Percentiles rank a stretch among this genome's conserved stretches.
These are phyloP conservation scores for Panaeolus cyanescens DNA, from an alignment of 768 basidiomycete species.

Conservation along the genomic window DNA sequence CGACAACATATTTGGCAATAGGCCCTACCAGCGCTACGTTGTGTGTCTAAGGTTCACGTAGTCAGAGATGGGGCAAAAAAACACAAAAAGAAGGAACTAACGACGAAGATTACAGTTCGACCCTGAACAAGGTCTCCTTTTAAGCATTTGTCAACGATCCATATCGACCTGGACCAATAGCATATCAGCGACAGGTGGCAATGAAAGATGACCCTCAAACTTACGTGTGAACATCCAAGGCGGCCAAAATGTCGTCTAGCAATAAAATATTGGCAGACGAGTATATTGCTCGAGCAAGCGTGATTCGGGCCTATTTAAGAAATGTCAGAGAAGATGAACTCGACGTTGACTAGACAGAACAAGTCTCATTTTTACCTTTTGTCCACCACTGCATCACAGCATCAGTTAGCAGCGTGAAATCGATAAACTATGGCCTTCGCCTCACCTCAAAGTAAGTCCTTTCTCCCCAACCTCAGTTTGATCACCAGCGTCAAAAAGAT, in stretches of 20 bases:
- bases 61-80: background rate
- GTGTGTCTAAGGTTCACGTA: slow-evolving; percentile 32
- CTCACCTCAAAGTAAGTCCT: slow-evolving; percentile 47
- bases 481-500: slow-evolving; percentile 62
- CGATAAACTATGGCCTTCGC: background rate
- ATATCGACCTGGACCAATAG: slow-evolving; percentile 8
- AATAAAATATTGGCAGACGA: slow-evolving; percentile 61
- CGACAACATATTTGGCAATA: slow-evolving; percentile 56
- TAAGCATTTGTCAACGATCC: slow-evolving; percentile 70
- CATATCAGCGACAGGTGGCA: background rate
- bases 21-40: slow-evolving; percentile 50
- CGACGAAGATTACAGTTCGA: slow-evolving; percentile 81
- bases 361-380: slow-evolving; percentile 24
- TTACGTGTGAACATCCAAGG: slow-evolving; percentile 46
- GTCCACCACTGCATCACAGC: slow-evolving; percentile 32
- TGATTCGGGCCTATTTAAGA: slow-evolving; percentile 43
- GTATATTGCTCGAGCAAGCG: slow-evolving; percentile 47
- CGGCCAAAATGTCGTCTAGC: slow-evolving; percentile 73
- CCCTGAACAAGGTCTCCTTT: slow-evolving; percentile 71
- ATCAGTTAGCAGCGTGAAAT: background rate
- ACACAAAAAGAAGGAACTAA: slow-evolving; percentile 22
- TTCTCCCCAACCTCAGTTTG: slow-evolving; percentile 67
- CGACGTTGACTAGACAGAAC: background rate
- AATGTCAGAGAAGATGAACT: background rate
- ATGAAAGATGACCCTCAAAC: slow-evolving; percentile 1